Evolutionary conservation across 352 stramenopile species (phyloP).

Genomic region (Plasmopara halstedii): DNA sequence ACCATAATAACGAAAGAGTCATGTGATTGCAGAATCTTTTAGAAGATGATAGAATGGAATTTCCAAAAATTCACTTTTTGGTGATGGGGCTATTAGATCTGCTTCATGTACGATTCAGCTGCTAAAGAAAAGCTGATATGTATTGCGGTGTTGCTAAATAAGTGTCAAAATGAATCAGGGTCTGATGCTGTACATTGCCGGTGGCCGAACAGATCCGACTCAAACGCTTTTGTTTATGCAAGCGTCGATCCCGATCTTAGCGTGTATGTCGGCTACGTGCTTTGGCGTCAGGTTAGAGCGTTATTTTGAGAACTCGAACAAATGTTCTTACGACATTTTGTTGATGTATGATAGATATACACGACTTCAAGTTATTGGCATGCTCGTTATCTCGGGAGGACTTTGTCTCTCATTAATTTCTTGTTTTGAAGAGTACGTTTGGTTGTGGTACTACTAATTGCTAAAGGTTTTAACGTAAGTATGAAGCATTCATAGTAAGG

Average conservation of each 20-base stretch:
- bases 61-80: slow-evolving; percentile 84
- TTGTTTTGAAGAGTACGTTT: slow-evolving; percentile 63
- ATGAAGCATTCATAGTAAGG: slow-evolving; percentile 47
- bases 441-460: neutral
- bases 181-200: slow-evolving; percentile 79
- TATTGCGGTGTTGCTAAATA: neutral
- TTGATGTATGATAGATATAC: slow-evolving; percentile 39
- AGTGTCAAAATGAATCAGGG: slow-evolving; percentile 29
- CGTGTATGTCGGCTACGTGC: slow-evolving; percentile 42
- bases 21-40: slow-evolving; percentile 72
- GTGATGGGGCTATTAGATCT: slow-evolving; percentile 81
- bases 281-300: slow-evolving; percentile 50
- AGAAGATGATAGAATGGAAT: slow-evolving; percentile 79
- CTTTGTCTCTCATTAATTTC: slow-evolving; percentile 73
- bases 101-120: slow-evolving; percentile 43
- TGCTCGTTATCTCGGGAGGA: slow-evolving; percentile 52
- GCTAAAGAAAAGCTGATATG: neutral
- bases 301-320: too few species aligned
- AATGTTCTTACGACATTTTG: too few species aligned
- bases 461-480: neutral
- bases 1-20: neutral
- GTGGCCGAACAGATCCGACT: slow-evolving; percentile 72
- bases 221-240: slow-evolving; percentile 83
- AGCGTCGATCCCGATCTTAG: slow-evolving; percentile 68
- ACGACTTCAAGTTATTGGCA: slow-evolving; percentile 60